Conservation (phyloP, 495 filamentous ascomycete genomes). For the Penicillium dipodomyicola region DNA sequence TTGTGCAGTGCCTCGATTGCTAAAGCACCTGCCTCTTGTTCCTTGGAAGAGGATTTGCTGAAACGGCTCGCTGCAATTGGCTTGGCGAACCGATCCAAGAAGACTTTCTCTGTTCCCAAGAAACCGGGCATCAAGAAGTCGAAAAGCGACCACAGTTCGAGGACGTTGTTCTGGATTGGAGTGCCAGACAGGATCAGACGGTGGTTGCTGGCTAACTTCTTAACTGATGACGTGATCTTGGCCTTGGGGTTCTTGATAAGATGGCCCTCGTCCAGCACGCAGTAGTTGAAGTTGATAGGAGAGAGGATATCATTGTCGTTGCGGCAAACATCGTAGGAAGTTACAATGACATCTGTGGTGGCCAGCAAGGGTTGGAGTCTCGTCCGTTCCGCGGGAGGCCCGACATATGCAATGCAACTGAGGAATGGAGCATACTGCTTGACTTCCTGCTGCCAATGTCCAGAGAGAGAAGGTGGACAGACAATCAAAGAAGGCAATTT, state of each 20-base stretch:
- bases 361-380: slow-evolving; percentile 64
- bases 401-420: slow-evolving; percentile 82
- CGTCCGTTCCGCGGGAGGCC: slow-evolving; percentile 74
- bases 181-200: slow-evolving; percentile 94
- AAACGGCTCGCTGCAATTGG: slow-evolving; percentile 93
- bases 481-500: slow-evolving; percentile 89
- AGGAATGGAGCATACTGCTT: slow-evolving; percentile 93
- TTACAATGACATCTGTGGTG: slow-evolving; percentile 87
- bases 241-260: slow-evolving; percentile 97
- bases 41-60: slow-evolving; percentile 94
- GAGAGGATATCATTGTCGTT: slow-evolving; percentile 87
- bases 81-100: slow-evolving; percentile 95
- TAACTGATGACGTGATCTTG: slow-evolving; percentile 88
- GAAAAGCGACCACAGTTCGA: slow-evolving; percentile 98
- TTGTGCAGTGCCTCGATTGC: slow-evolving; percentile 97
- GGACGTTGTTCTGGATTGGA: slow-evolving; percentile 96
- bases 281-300: slow-evolving; percentile 91
- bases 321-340: slow-evolving; percentile 94
- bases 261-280: slow-evolving; percentile 95
- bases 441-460: slow-evolving; percentile 98
- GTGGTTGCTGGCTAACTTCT: slow-evolving; percentile 83
- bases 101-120: slow-evolving; percentile 96
- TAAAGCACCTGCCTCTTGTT: slow-evolving; percentile 93
- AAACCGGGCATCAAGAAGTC: slow-evolving; percentile 99
- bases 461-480: slow-evolving; percentile 94